Evolutionary conservation across 495 filamentous ascomycete species (phyloP).

Genomic region (Thermothielavioides terrestris): DNA sequence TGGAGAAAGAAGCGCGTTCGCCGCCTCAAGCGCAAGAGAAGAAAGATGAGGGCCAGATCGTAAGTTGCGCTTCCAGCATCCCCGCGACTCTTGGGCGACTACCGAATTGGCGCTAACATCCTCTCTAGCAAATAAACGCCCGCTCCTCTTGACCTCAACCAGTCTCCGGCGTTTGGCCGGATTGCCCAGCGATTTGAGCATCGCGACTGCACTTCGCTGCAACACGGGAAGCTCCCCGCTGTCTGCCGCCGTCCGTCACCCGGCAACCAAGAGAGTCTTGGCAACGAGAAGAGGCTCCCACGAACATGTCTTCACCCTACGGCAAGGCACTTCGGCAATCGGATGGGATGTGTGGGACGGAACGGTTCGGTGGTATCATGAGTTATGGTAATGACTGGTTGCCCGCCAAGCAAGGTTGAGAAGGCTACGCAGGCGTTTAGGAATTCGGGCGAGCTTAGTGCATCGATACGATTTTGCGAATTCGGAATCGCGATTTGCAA

Average conservation of each 20-base stretch:
- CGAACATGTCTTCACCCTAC: slow-evolving; percentile 4
- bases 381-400: slow-evolving; percentile 22
- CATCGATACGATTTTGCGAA: slow-evolving; percentile 15
- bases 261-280: slow-evolving; percentile 10
- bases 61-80: too few species aligned
- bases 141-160: slow-evolving; percentile 28
- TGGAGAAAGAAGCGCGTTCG: slow-evolving; percentile 99
- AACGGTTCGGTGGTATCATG: slow-evolving; percentile 17
- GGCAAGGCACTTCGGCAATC: slow-evolving; percentile 9
- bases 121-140: slow-evolving; percentile 62
- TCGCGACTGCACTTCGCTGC: slow-evolving; percentile 4
- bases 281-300: slow-evolving; percentile 9
- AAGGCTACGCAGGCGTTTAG: slow-evolving; percentile 17
- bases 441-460: slow-evolving; percentile 15
- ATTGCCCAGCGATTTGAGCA: slow-evolving; percentile 15
- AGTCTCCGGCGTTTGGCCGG: slow-evolving; percentile 15
- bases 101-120: slow-evolving; percentile 23
- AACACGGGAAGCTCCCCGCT: slow-evolving; percentile 17
- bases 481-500: slow-evolving; percentile 17
- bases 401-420: slow-evolving; percentile 25
- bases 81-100: slow-evolving; percentile 8
- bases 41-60: slow-evolving; percentile 95
- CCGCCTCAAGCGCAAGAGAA: slow-evolving; percentile 96
- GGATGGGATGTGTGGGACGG: slow-evolving; percentile 10
- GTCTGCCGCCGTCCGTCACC: slow-evolving; percentile 13